phyloP scores from a whole-genome alignment of 768 basidiomycete genomes.

The Cystobasidium ongulense region DNA sequence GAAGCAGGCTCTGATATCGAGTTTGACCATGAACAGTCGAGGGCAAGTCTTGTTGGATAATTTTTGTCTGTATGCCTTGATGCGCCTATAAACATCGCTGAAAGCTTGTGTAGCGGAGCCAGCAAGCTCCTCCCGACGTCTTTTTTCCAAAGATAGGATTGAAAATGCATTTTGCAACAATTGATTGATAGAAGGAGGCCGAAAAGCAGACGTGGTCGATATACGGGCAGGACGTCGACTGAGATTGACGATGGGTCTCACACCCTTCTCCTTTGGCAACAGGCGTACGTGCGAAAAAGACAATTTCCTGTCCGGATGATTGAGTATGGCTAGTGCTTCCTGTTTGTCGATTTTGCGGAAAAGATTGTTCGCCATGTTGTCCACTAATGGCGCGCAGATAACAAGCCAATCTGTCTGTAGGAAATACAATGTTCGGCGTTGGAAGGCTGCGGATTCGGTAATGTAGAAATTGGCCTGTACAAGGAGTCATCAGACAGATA shows the following conservation, averaged over 20 bases:
- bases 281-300: slow-evolving; percentile 80
- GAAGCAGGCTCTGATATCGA: slow-evolving; percentile 92
- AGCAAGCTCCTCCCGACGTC: slow-evolving; percentile 56
- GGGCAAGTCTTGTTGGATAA: slow-evolving; percentile 53
- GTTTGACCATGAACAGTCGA: slow-evolving; percentile 86
- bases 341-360: slow-evolving; percentile 59
- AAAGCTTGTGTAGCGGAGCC: slow-evolving; percentile 76
- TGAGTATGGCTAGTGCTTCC: not conserved
- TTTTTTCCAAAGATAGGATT: slow-evolving; percentile 82
- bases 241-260: slow-evolving; percentile 88
- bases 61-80: slow-evolving; percentile 61
- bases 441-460: slow-evolving; percentile 78
- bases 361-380: slow-evolving; percentile 60
- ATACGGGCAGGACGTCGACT: slow-evolving; percentile 45
- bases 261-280: slow-evolving; percentile 88
- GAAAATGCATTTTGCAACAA: slow-evolving; percentile 74
- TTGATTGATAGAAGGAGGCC: slow-evolving; percentile 68
- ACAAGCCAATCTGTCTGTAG: slow-evolving; percentile 87
- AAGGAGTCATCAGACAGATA: not conserved
- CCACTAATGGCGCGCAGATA: slow-evolving; percentile 71
- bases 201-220: not conserved
- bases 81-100: slow-evolving; percentile 67
- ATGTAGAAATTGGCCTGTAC: slow-evolving; percentile 81
- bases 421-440: slow-evolving; percentile 78
- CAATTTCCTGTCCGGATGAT: slow-evolving; percentile 60